These are phyloP conservation scores for Rhododendron ferrugineum DNA, from an alignment of 148 eudicot species.

Conservation along the genomic window DNA sequence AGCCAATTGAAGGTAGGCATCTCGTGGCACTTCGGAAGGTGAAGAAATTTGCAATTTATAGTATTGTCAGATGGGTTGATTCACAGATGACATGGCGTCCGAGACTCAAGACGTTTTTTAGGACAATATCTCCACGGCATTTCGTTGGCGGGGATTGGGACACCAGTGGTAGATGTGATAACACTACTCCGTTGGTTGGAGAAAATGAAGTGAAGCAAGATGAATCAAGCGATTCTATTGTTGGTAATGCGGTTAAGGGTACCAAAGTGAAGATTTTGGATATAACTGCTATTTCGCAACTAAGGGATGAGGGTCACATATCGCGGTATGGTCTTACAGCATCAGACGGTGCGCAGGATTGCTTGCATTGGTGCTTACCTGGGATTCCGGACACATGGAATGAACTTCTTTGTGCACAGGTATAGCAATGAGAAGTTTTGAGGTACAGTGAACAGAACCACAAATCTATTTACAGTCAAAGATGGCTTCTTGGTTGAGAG, in stretches of 20 bases:
- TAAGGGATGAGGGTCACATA: slow-evolving; percentile 63
- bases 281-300: slow-evolving; percentile 48
- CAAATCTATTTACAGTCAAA: neutral
- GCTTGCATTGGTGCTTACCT: slow-evolving; percentile 72
- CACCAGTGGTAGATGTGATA: slow-evolving; percentile 62
- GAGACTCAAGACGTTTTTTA: slow-evolving; percentile 43
- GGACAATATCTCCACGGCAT: slow-evolving; percentile 61
- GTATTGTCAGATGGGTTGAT: slow-evolving; percentile 49
- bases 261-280: slow-evolving; percentile 46
- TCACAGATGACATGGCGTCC: slow-evolving; percentile 37
- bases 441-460: neutral
- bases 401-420: slow-evolving; percentile 50
- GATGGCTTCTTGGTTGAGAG: neutral
- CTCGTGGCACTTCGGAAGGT: slow-evolving; percentile 48
- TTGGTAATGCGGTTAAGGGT: slow-evolving; percentile 50
- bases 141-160: slow-evolving; percentile 64
- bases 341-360: slow-evolving; percentile 43
- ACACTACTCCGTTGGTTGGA: slow-evolving; percentile 44
- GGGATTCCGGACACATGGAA: slow-evolving; percentile 69
- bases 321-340: slow-evolving; percentile 45
- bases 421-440: slow-evolving; percentile 19
- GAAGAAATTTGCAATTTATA: slow-evolving; percentile 44
- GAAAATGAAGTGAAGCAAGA: slow-evolving; percentile 45
- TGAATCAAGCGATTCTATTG: slow-evolving; percentile 44
- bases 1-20: slow-evolving; percentile 30